Evolutionary conservation across 2,329 filamentous ascomycete species (phyloP), one percentile per base, ranked within the genome.

Genomic region (Lecanicillium sp.): DNA sequence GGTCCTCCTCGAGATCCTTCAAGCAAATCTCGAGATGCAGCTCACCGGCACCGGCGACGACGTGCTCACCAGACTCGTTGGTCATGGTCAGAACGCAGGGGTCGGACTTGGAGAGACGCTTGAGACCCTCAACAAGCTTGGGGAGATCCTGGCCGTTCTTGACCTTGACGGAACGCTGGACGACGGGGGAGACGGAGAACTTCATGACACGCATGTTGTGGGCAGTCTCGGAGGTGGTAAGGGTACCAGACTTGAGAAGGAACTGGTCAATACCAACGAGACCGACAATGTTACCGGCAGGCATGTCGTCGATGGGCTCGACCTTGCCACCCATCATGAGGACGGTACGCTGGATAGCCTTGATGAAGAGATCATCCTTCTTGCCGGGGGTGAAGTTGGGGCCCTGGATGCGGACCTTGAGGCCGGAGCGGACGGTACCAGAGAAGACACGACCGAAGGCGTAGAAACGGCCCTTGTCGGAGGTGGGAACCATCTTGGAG

Each of bases 191-290:
- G 71, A 98, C 93, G 67, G 93, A 98, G 87, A 98, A 98, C 82
- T 96, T 97, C 93, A 98, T 98, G 77, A 98, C 93, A 86, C 97
- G 97, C 67, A 98, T 78, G 86, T 98, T 98, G 86, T 98, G 93
- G 70, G 93, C 91, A 58, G 89, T 94, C 61, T 98, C 93, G 69
- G 81, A 84, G 70, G 91, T 97, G 75, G 90, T 95, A 64, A 98
- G 87, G 66, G 93, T 98, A 86, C 93, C 93, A 71, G 93, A 97
- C 86, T 98, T 98, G 80, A 98, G 90, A 81, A 98, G 81, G 88
- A 97, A 98, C 84, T 98, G 93, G 72, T 98, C 93, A 63, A 98
- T 89, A 85, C 93, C 93, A 68, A 98, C 93, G 65, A 98, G 83
- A 82, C 93, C 93, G 66, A 96, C 86, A 80, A 98, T 97, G 87